A percentile compares a stretch with the other conserved stretches of the same genome.
phyloP scores from a whole-genome alignment of 2,329 filamentous ascomycete genomes.

The Colletotrichum incanum region DNA sequence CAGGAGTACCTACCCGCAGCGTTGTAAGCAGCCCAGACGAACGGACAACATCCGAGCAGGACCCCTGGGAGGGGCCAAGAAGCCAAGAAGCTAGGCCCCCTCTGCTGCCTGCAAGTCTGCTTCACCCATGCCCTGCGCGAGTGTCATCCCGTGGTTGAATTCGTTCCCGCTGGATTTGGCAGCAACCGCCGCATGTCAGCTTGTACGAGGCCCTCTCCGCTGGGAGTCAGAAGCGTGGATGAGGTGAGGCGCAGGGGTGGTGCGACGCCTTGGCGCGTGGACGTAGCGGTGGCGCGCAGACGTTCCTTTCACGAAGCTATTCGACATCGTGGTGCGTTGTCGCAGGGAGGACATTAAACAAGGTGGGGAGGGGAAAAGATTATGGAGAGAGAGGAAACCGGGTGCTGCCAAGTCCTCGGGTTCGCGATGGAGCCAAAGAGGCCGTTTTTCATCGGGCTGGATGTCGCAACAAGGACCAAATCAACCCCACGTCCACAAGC shows the following conservation, averaged over 20 bases:
- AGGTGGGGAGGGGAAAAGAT: background rate
- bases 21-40: too few species aligned
- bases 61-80: background rate
- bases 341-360: background rate
- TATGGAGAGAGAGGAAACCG: background rate
- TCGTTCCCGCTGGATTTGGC: too few species aligned
- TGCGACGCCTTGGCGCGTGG: too few species aligned
- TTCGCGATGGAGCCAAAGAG: constrained; percentile 1
- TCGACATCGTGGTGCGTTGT: background rate
- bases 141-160: too few species aligned
- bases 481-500: background rate
- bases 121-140: background rate
- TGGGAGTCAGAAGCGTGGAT: too few species aligned
- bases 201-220: too few species aligned
- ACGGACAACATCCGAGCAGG: background rate
- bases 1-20: background rate
- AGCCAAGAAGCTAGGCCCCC: background rate
- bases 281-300: too few species aligned
- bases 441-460: too few species aligned
- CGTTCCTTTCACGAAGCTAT: too few species aligned
- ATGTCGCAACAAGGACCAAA: too few species aligned
- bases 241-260: too few species aligned
- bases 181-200: too few species aligned
- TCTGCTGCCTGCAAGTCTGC: background rate
- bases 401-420: constrained; percentile 15